Evolutionary conservation across 2,329 filamentous ascomycete genomes (phyloP), one percentile per base, ranked within the genome.

Genomic region (Hypoxylon sp.): DNA sequence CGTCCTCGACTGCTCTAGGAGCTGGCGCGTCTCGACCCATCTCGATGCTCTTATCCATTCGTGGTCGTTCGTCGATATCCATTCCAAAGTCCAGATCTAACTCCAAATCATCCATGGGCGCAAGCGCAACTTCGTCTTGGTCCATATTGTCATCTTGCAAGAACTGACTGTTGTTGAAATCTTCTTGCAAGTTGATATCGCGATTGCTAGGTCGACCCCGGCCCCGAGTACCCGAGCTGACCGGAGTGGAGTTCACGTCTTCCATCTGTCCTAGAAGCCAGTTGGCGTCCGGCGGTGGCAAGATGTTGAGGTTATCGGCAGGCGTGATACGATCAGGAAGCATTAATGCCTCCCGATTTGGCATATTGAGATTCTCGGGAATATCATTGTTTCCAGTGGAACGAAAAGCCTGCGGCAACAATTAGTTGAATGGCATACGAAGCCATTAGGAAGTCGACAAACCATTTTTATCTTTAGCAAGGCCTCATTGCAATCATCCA

Each of bases 381-480:
- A 98, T 87, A 79, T 99, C 96, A 76, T 98, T 96, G 80, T 97
- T 97, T 70, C 95, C 95, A 49, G 89, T 92, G 18, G 95, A 93
- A 64, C 94, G 92, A 81, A 98, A 99, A 42, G 96, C 95, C 95
- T 97, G 64, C 1, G 44, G 68, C 7, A 55, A 51, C 28, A 20
- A 60, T 81, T 78, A 83, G 80, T 65, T 70, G 60, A 54, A 16
- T 9, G 28, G 36, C 12, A 12, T 28, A 26, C 2, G 9, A 1
- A 33, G n/a, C 30, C 16, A 6, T 32, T 30, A 24, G 3, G 16
- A 11, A 24, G 16, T 26, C 3, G 11, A 68, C 68, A 14, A 53
- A 97, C 95, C 93, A 98, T 96, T 78, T 98, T 97, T 74, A 99
- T 97, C 82, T 97, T 98, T 85, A 97, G 90, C 70, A 99, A 84